Conservation (phyloP, 352 stramenopile genomes). For the Plasmopara halstedii region DNA sequence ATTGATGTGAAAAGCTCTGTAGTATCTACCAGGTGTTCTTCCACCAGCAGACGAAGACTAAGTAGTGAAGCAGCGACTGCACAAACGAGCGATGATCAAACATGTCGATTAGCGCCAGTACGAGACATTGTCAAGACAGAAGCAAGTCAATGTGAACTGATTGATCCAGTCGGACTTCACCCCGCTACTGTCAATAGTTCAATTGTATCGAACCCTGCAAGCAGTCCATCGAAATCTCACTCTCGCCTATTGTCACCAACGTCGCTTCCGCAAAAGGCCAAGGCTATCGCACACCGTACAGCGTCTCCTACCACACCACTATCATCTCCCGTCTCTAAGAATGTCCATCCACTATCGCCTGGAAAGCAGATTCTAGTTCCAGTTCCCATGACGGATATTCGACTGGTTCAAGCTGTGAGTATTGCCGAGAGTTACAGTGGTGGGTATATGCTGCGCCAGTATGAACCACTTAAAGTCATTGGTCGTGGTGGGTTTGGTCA, state of each 20-base stretch:
- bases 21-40: neutral
- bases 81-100: slow-evolving; percentile 6
- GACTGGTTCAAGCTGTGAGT: slow-evolving; percentile 59
- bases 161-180: slow-evolving; percentile 2
- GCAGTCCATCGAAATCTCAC: slow-evolving; percentile 7
- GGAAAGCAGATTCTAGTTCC: slow-evolving; percentile 12
- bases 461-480: slow-evolving; percentile 75
- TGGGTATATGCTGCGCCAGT: slow-evolving; percentile 64
- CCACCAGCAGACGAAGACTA: neutral
- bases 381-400: slow-evolving; percentile 30
- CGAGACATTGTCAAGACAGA: neutral
- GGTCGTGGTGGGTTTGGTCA: slow-evolving; percentile 83
- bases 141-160: slow-evolving; percentile 5
- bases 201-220: slow-evolving; percentile 8
- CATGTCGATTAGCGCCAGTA: neutral
- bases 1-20: neutral
- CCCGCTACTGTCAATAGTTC: neutral
- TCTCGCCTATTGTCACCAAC: slow-evolving; percentile 17
- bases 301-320: slow-evolving; percentile 3
- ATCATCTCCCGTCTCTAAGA: slow-evolving; percentile 6
- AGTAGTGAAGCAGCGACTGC: slow-evolving; percentile 16
- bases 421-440: slow-evolving; percentile 78
- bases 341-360: slow-evolving; percentile 8
- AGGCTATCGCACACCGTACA: slow-evolving; percentile 11
- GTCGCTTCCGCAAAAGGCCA: slow-evolving; percentile 18